Conservation (phyloP, 2,329 filamentous ascomycete genomes). For the Aphanocladium album region DNA sequence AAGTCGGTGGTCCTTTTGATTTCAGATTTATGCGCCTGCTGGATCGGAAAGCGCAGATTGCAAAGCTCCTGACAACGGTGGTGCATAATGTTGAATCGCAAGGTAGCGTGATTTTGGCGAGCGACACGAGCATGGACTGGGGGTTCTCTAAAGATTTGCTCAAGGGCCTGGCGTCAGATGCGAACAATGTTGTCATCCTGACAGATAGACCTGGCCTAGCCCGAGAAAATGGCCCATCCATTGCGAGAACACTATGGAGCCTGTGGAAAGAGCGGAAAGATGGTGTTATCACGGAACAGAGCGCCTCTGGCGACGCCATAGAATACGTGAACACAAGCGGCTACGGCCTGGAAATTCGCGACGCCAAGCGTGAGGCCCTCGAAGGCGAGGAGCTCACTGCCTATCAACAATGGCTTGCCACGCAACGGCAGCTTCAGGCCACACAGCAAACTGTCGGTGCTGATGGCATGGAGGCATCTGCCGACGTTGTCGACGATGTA, state of each 20-base stretch:
- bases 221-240: conserved; percentile 41
- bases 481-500: conserved; percentile 74
- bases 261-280: conserved; percentile 68
- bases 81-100: conserved; percentile 36
- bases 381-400: conserved; percentile 70
- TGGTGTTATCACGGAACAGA: conserved; percentile 56
- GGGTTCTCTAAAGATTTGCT: conserved; percentile 84
- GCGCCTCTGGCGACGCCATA: conserved; percentile 49
- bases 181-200: conserved; percentile 78
- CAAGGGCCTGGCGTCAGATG: conserved; percentile 66
- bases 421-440: conserved; percentile 79
- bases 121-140: conserved; percentile 88
- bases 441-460: conserved; percentile 68
- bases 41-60: conserved; percentile 75
- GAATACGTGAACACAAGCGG: conserved; percentile 64
- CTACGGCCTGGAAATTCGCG: conserved; percentile 54
- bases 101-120: conserved; percentile 80
- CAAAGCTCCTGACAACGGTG: conserved; percentile 55
- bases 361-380: conserved; percentile 60
- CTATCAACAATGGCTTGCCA: conserved; percentile 90
- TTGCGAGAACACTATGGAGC: conserved; percentile 74
- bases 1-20: conserved; percentile 72
- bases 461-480: conserved; percentile 62
- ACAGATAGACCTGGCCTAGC: conserved; percentile 64
- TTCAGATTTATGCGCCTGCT: conserved; percentile 81